Evolutionary conservation across 148 eudicot genomes (phyloP), one percentile per base, ranked within the genome.

Genomic region (Persicaria maculosa): DNA sequence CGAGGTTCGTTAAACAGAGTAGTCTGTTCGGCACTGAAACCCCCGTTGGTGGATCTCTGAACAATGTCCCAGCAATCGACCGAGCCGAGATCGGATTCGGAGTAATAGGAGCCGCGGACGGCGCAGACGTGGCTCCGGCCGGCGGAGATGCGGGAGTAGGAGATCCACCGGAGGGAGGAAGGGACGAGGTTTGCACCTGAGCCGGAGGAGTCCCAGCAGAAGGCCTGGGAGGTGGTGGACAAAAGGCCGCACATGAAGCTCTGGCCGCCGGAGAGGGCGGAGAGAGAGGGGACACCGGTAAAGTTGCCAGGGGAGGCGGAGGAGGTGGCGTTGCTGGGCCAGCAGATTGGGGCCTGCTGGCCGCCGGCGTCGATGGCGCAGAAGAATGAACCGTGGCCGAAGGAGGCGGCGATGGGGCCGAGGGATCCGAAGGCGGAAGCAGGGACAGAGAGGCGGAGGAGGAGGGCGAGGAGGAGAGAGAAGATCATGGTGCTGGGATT

Each of bases 361-460:
- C 98, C 93, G 74, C 97, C 88, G 19, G 98, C 98, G 47, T 95
- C 98, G 44, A 95, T 95, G 73, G 98, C 96, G 52, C 98, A 95
- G 76, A 95, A 90, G 82, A 92, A 88, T 43, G 84, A 77, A 64
- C 81, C 74, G 36, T 76, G 79, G 47, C 92, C 93, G 71, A 83
- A 90, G 0, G 97, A 80, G 11, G 96, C 96, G 0, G 98, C 81
- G 67, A 92, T 90, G 45, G 98, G 90, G 14, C 96, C 96, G 91
- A 86, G 88, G 19, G 97, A 90, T 74, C 97, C 97, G 43, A 88
- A 88, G 74, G 92, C 97, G 73, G 80, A 83, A 40, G 85, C 83
- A 0, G 77, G 71, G n/a, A 43, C 62, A 31, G 77, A 9, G 20
- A 75, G 53, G 55, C 48, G 47, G 57, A 81, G 47, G 31, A 81